Evolutionary conservation across 352 stramenopile species (phyloP), one percentile per base, ranked within the genome.

Genomic region (Phytophthora crassamura): DNA sequence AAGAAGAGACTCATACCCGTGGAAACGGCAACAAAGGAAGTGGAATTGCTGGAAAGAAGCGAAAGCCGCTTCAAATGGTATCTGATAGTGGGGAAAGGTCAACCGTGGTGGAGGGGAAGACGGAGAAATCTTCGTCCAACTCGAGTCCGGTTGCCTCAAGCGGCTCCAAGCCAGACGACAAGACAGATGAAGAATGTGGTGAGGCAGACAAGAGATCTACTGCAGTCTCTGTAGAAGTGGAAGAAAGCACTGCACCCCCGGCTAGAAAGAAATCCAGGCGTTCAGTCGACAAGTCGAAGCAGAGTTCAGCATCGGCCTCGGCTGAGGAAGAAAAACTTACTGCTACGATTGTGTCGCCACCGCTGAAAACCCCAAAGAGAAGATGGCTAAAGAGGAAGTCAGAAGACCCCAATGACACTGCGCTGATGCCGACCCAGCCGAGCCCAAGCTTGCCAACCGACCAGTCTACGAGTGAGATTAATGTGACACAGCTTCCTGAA

Each of bases 351-450:
- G 30, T 48, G n/a, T 62, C 59, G 2, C 56, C 66, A 49, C 18
- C 52, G 40, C 35, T 75, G n/a, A 78, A 76, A 68, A 74, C 67
- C 38, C 73, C 65, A 5, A 78, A 81, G 55, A 62, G 61, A 28
- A 66, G 61, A n/a, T 74, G 73, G 69, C 30, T 78, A 12, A 81
- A 69, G 20, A 74, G 63, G 32, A 82, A 82, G 42, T 67, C 63
- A 9, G 60, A 77, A 38, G 69, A 78, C 28, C 67, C 62, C 2
- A 32, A 69, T 16, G 60, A 78, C n/a, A 59, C 55, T 11, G 42
- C 55, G 3, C 34, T 68, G 16, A 10, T 66, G 12, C 47, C 41
- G 16, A 76, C 67, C 14, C 66, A 75, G 36, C 50, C 52, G 48
- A 69, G 45, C 28, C 63, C 43, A 52, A 47, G 28, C 8, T 40